Evolutionary conservation across 176 grass and related monocot genomes (phyloP).

Genomic region (Rhipidocladum racemiflorum): DNA sequence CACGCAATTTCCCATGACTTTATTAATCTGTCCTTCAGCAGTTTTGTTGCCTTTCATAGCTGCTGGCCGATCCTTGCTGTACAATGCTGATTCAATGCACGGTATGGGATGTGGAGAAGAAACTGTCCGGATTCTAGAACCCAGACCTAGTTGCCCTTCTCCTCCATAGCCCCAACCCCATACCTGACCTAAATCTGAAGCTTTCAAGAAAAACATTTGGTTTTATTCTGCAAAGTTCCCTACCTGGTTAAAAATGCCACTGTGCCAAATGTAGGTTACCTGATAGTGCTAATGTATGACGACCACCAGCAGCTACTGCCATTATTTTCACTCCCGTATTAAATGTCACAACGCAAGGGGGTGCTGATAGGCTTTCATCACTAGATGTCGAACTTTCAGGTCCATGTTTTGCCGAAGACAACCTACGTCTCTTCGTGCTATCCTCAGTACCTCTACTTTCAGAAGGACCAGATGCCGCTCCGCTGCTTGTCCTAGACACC

Average conservation of each 20-base stretch:
- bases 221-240: conserved; percentile 32
- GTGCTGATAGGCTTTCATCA: conserved; percentile 87
- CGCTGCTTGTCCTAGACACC: conserved; percentile 57
- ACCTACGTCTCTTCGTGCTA: conserved; percentile 69
- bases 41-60: conserved; percentile 57
- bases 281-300: conserved; percentile 94
- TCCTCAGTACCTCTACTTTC: conserved; percentile 83
- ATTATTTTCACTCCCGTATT: conserved; percentile 71
- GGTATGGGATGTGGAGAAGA: conserved; percentile 89
- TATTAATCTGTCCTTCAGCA: conserved; percentile 55
- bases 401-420: conserved; percentile 80
- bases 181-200: conserved; percentile 93
- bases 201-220: conserved; percentile 36
- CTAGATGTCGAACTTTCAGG: conserved; percentile 77
- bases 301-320: conserved; percentile 90
- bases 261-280: conserved; percentile 52
- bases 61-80: conserved; percentile 57
- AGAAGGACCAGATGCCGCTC: conserved; percentile 53
- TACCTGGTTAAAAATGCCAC: not conserved
- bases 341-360: conserved; percentile 84
- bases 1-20: conserved; percentile 67
- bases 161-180: conserved; percentile 99
- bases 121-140: conserved; percentile 83
- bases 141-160: conserved; percentile 95
- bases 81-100: conserved; percentile 74